Conservation (phyloP, 225 moss, liverwort and hornwort genomes). For the Pseudoscleropodium purum region DNA sequence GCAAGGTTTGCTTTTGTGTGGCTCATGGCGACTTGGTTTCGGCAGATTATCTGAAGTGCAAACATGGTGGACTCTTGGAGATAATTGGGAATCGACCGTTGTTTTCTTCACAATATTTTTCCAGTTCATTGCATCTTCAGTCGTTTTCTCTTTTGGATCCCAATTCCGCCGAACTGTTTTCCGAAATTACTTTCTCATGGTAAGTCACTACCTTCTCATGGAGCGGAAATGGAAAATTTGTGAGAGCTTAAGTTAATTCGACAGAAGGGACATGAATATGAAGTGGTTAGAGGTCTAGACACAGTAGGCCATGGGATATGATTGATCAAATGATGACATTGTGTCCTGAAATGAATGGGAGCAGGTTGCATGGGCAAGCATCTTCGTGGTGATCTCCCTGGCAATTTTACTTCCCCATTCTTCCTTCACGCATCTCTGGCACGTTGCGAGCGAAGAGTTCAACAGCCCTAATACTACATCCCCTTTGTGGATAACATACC, state of each 20-base stretch:
- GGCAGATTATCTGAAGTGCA: constrained; percentile 36
- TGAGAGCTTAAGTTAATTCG: not conserved
- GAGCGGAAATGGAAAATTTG: not conserved
- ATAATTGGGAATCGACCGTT: constrained; percentile 57
- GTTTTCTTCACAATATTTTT: constrained; percentile 41
- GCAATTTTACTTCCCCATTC: constrained; percentile 39
- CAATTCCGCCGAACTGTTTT: constrained; percentile 25
- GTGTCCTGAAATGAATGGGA: not conserved
- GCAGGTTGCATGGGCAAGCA: constrained; percentile 28
- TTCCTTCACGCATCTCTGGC: constrained; percentile 48
- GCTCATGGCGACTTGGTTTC: not conserved
- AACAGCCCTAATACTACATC: constrained; percentile 22
- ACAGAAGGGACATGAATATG: not conserved
- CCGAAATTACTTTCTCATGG: constrained; percentile 31
- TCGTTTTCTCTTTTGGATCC: constrained; percentile 46
- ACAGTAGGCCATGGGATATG: not conserved
- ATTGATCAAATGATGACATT: not conserved
- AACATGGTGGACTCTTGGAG: constrained; percentile 55
- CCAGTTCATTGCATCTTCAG: constrained; percentile 46
- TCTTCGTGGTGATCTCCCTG: constrained; percentile 19
- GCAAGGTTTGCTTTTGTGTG: not conserved
- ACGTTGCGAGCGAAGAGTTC: constrained; percentile 47
- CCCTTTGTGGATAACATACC: constrained; percentile 33
- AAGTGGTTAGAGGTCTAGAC: not conserved
- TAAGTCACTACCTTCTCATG: not conserved